Evolutionary conservation across 1,139 yeast species (phyloP).

Genomic region (Magnusiomyces ingens): DNA sequence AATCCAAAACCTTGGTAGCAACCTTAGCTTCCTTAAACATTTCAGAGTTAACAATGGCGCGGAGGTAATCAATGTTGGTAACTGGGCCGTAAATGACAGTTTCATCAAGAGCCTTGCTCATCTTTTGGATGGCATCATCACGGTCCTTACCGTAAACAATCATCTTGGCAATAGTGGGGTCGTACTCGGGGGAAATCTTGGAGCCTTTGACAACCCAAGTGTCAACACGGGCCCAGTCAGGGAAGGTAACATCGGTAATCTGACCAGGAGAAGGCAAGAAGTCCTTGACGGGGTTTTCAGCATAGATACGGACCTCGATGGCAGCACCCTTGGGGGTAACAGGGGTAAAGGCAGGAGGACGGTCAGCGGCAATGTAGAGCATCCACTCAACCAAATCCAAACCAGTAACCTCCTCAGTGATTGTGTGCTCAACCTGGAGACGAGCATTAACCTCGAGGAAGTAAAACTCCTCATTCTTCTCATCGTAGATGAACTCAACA

Average conservation of each 20-base stretch:
- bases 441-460: constrained; percentile 95
- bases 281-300: constrained; percentile 93
- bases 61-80: constrained; percentile 82
- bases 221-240: constrained; percentile 85
- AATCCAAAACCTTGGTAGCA: constrained; percentile 79
- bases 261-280: constrained; percentile 96
- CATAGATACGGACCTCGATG: constrained; percentile 93
- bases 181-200: constrained; percentile 85
- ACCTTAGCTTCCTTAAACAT: constrained; percentile 82
- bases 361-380: constrained; percentile 84
- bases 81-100: constrained; percentile 84
- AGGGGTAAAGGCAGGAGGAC: constrained; percentile 68
- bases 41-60: constrained; percentile 73
- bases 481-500: constrained; percentile 90
- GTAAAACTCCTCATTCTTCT: constrained; percentile 77
- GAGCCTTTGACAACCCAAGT: constrained; percentile 93
- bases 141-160: constrained; percentile 91
- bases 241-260: constrained; percentile 76
- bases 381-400: constrained; percentile 95
- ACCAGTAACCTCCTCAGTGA: constrained; percentile 93
- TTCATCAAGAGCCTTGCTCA: constrained; percentile 75
- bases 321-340: constrained; percentile 73
- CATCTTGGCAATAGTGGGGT: constrained; percentile 93
- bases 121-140: constrained; percentile 68
- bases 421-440: constrained; percentile 96